Conservation (phyloP, 805 yeast species). For the Wickerhamomyces kurtzmanii region DNA sequence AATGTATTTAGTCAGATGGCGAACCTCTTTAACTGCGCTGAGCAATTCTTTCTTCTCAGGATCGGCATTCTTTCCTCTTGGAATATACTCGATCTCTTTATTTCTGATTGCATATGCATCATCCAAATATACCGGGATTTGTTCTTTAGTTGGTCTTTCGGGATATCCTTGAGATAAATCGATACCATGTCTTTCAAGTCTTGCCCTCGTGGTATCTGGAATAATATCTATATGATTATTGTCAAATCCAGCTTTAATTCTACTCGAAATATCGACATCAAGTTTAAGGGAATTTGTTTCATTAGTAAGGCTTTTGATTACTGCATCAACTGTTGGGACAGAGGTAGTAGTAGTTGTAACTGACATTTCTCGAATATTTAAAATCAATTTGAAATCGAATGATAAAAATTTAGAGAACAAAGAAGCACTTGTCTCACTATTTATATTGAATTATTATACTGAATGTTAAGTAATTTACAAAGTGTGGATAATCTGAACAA, state of each 20-base stretch:
- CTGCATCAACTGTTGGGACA: too few species aligned
- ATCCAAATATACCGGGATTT: constrained; percentile 28
- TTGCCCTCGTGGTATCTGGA: constrained; percentile 18
- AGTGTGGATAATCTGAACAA: too few species aligned
- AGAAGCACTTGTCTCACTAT: too few species aligned
- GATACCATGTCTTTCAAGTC: constrained; percentile 25
- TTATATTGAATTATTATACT: too few species aligned
- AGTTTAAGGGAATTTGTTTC: too few species aligned
- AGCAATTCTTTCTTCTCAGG: constrained; percentile 27
- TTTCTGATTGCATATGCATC: constrained; percentile 27
- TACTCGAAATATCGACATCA: constrained; percentile 1
- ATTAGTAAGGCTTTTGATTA: too few species aligned
- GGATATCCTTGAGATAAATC: constrained; percentile 31
- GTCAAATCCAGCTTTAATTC: not conserved
- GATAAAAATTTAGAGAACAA: too few species aligned
- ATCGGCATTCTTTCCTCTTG: constrained; percentile 24
- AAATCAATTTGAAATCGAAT: too few species aligned
- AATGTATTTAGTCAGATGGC: constrained; percentile 29
- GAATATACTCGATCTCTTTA: constrained; percentile 21
- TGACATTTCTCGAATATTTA: too few species aligned
- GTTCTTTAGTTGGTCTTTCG: constrained; percentile 20
- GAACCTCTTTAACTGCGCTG: constrained; percentile 30
- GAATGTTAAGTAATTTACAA: too few species aligned
- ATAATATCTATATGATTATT: constrained; percentile 5
- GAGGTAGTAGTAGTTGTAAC: too few species aligned